Evolutionary conservation across 148 eudicot genomes (phyloP), one percentile per base, ranked within the genome.

Genomic region (Camellia lanceoleosa): DNA sequence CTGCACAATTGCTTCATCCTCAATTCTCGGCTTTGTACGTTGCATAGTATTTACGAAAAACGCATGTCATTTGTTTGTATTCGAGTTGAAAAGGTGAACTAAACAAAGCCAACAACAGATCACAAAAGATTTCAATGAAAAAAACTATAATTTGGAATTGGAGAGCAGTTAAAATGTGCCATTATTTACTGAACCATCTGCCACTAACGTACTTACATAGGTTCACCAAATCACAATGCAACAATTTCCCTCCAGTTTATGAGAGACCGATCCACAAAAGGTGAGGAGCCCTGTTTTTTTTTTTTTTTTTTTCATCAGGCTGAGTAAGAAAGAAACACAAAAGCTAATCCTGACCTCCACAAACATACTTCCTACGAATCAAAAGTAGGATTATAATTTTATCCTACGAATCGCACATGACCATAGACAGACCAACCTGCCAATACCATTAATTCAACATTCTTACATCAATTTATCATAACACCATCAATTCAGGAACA

Each of bases 171-270:
- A 14, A 75, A 68, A 78, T 85, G 82, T 83, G 1, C 62, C 87
- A 80, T 70, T 72, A 77, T 82, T 85, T 86, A 88, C 82, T 82
- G 85, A 87, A 87, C 84, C 90, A 59, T 72, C 66, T 12, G 64
- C 62, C 78, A 78, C 47, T 62, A 47, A 54, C 5, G 14, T 41
- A n/a, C 64, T 15, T 68, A 75, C 42, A 62, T 41, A 82, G 81
- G 81, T 82, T 82, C 82, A 84, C 82, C 86, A 85, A 64, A 82
- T 80, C 82, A 84, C 80, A 46, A 73, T 81, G 77, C 84, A 55
- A 64, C 2, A 0, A 43, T 79, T 55, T 79, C 83, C 88, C 83
- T 78, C 82, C 65, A 41, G 69, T 80, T 82, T 68, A 77, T 69
- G 75, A 84, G 84, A 82, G 82, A 59, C 76, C 78, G 20, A 73